Base-by-base conservation (phyloP, 2,329 filamentous ascomycete species). In the Pseudogymnoascus sp. region DNA sequence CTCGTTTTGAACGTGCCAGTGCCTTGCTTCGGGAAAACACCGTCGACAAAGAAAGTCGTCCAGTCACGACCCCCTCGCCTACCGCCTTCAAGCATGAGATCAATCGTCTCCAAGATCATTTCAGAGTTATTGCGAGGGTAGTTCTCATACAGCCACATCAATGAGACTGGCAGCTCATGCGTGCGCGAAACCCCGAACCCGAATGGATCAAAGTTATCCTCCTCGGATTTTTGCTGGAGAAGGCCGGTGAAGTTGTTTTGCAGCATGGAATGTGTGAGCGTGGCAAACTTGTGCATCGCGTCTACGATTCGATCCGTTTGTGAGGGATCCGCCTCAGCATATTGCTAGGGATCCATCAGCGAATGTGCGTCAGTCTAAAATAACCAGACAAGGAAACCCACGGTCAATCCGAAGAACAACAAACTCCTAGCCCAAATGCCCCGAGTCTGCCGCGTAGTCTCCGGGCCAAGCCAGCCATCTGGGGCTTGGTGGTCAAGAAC, bases 391-490 rank as follows among this genome's bases (percentile, higher is more conserved):
- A n/a, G 13, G 35, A 36, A 36, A n/a, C 35, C 35, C 35, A 36
- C 35, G 4, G 35, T 79, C 63, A 83, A 67, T 1, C 81, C 83
- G 9, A 83, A 73, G 60, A 82, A 76, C 10, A 83, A 72, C 13
- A 80, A 77, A 67, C 77, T 80, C 13, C 82, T 73, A 4, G 77
- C 83, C 83, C 83, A 85, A 47, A 85, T 75, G 38, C 81, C 78
- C 61, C 82, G 72, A 17, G 74, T 75, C 6, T 75, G 68, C 2
- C 74, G 67, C 0, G 72, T 76, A 0, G 67, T 77, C 71, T 85
- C 82, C 0, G 81, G 81, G 0, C 83, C 82, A 17, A 86, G 70
- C 83, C 83, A 86, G 7, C 83, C 83, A 73, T 86, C 83, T 0
- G 68, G 65, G 31, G 77, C 76, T 64, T 84, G 81, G 60, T 76